Percentiles rank a stretch among this genome's conserved stretches.
phyloP scores from a whole-genome alignment of 1,139 yeast genomes.

The Scheffersomyces insectosa region DNA sequence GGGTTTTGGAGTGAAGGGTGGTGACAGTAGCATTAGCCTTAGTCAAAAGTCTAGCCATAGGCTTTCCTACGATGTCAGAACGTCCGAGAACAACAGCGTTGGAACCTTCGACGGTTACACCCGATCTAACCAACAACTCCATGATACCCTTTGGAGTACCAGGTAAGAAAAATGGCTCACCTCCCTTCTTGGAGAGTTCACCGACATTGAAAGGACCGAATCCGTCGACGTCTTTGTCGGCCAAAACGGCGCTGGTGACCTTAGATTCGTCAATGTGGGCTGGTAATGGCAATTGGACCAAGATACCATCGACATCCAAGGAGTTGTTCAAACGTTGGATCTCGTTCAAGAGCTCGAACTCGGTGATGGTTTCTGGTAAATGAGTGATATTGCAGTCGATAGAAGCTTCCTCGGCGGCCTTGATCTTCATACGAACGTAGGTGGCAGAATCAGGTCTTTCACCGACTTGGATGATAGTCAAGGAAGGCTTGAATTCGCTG shows the following conservation, averaged over 20 bases:
- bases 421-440: slow-evolving; percentile 92
- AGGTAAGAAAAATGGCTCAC: slow-evolving; percentile 82
- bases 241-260: slow-evolving; percentile 73
- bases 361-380: slow-evolving; percentile 61
- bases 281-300: slow-evolving; percentile 92
- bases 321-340: slow-evolving; percentile 68
- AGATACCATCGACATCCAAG: slow-evolving; percentile 75
- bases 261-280: slow-evolving; percentile 73
- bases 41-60: slow-evolving; percentile 80
- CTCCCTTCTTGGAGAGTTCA: slow-evolving; percentile 87
- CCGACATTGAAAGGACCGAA: slow-evolving; percentile 90
- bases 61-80: slow-evolving; percentile 95
- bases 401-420: slow-evolving; percentile 86
- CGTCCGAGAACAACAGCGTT: slow-evolving; percentile 95
- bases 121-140: slow-evolving; percentile 65
- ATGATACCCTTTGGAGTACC: slow-evolving; percentile 97
- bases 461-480: slow-evolving; percentile 90
- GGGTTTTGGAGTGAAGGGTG: slow-evolving; percentile 75
- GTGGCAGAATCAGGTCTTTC: slow-evolving; percentile 86
- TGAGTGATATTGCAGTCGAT: slow-evolving; percentile 70
- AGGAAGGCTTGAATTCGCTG: slow-evolving; percentile 69
- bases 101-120: slow-evolving; percentile 68
- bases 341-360: slow-evolving; percentile 58
- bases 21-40: slow-evolving; percentile 87
- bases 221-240: slow-evolving; percentile 93